A percentile compares a stretch with the other conserved stretches of the same genome.
These are phyloP conservation scores for Letharia lupina DNA, from an alignment of 495 filamentous ascomycete species.

Conservation along the genomic window DNA sequence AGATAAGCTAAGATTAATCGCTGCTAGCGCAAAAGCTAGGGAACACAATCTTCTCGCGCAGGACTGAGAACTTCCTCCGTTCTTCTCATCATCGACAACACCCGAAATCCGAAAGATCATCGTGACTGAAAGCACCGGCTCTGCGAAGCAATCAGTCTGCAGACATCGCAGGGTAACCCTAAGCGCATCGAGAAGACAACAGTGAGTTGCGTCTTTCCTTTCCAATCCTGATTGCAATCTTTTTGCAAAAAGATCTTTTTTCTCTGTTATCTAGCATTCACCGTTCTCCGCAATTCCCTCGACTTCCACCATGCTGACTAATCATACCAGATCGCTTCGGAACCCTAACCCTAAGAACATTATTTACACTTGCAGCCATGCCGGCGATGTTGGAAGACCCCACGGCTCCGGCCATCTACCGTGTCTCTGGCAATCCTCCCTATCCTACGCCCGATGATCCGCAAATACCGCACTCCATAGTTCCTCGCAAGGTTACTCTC, in stretches of 20 bases:
- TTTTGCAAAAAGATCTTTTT: background rate
- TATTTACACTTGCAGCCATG: conserved; percentile 44
- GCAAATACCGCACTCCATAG: conserved; percentile 57
- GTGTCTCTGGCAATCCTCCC: conserved; percentile 53
- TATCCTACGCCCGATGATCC: conserved; percentile 52
- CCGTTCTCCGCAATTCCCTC: background rate
- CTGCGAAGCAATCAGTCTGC: conserved; percentile 19
- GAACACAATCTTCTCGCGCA: conserved; percentile 20
- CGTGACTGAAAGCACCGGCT: conserved; percentile 16
- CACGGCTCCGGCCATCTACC: conserved; percentile 39
- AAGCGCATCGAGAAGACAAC: conserved; percentile 6
- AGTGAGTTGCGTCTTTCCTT: background rate
- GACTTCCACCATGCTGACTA: conserved; percentile 12
- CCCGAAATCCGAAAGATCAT: background rate
- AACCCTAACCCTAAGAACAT: conserved; percentile 5
- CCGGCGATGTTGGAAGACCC: conserved; percentile 83
- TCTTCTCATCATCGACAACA: conserved; percentile 22
- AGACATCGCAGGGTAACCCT: background rate
- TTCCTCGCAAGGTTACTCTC: conserved; percentile 76
- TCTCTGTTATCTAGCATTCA: background rate
- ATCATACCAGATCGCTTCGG: background rate
- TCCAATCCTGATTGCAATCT: background rate
- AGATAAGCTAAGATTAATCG: background rate
- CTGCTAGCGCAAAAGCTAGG: conserved; percentile 9
- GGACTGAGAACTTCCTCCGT: conserved; percentile 24